Percentiles rank a stretch among this genome's conserved stretches.
Evolutionary conservation across 192 early-diverging fungal species (phyloP).

Genomic region (Borealophlyctis nickersoniae): DNA sequence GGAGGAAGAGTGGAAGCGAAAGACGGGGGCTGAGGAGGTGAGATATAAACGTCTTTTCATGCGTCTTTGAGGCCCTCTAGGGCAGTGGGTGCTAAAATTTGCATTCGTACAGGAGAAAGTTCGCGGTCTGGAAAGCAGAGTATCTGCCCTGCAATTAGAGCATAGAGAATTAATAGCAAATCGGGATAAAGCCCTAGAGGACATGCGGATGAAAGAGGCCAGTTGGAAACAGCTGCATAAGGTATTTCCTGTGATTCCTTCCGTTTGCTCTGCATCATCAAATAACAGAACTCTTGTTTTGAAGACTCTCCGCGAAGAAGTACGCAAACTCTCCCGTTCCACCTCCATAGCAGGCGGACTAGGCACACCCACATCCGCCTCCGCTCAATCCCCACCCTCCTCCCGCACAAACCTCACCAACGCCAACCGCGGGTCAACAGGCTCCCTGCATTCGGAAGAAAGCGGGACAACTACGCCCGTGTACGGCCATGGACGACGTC

Average conservation of each 20-base stretch:
- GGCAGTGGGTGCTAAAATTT: background rate
- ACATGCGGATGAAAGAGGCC: constrained; percentile 61
- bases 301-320: constrained; percentile 69
- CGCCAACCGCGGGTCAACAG: background rate
- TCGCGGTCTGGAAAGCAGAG: constrained; percentile 39
- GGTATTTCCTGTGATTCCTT: constrained; percentile 34
- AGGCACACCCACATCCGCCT: constrained; percentile 16
- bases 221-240: constrained; percentile 72
- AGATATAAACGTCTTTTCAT: background rate
- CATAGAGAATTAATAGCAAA: constrained; percentile 10
- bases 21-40: constrained; percentile 18
- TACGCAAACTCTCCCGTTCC: constrained; percentile 61
- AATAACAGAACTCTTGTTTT: background rate
- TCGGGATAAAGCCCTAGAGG: constrained; percentile 61
- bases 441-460: background rate
- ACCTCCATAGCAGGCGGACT: constrained; percentile 24
- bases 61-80: constrained; percentile 24
- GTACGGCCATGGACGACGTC: background rate
- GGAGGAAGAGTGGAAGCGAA: constrained; percentile 44
- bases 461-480: background rate
- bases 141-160: constrained; percentile 20
- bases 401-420: constrained; percentile 8
- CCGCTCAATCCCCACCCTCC: constrained; percentile 21
- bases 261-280: too few species aligned
- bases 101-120: constrained; percentile 34